Conservation (phyloP, 2,329 filamentous ascomycete genomes). For the Ramichloridium luteum region DNA sequence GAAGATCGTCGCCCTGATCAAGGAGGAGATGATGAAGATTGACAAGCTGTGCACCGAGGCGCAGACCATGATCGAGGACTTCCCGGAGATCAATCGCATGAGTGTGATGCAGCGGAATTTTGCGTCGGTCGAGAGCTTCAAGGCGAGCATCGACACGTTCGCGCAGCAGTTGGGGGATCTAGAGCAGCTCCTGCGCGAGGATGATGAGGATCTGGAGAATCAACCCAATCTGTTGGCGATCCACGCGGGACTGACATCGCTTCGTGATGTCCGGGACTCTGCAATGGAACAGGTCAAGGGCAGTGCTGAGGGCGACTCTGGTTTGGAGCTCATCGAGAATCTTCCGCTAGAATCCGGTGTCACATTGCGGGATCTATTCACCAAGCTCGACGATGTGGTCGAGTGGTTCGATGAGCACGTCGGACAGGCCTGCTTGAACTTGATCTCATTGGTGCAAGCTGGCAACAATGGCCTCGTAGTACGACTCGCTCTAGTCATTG, state of each 20-base stretch:
- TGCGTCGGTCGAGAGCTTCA: conserved; percentile 85
- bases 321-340: conserved; percentile 82
- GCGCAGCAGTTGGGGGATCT: conserved; percentile 63
- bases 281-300: conserved; percentile 86
- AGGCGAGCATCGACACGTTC: conserved; percentile 77
- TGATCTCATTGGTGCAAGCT: conserved; percentile 74
- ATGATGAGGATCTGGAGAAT: conserved; percentile 74
- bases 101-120: conserved; percentile 96
- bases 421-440: conserved; percentile 72
- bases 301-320: conserved; percentile 69
- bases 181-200: conserved; percentile 65
- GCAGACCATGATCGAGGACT: conserved; percentile 94
- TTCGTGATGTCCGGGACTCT: conserved; percentile 89
- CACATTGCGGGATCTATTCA: conserved; percentile 83
- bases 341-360: conserved; percentile 49
- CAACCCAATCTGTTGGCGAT: conserved; percentile 84
- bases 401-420: conserved; percentile 95
- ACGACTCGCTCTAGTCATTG: conserved; percentile 78
- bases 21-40: conserved; percentile 97
- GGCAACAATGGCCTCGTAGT: conserved; percentile 87
- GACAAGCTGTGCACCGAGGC: conserved; percentile 95
- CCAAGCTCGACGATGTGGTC: conserved; percentile 71
- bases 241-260: conserved; percentile 82
- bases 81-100: conserved; percentile 80
- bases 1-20: conserved; percentile 81